Percentiles rank a stretch among this genome's conserved stretches.
Evolutionary conservation across 257 asterid genomes (phyloP).

Genomic region (Jacaranda mimosifolia): DNA sequence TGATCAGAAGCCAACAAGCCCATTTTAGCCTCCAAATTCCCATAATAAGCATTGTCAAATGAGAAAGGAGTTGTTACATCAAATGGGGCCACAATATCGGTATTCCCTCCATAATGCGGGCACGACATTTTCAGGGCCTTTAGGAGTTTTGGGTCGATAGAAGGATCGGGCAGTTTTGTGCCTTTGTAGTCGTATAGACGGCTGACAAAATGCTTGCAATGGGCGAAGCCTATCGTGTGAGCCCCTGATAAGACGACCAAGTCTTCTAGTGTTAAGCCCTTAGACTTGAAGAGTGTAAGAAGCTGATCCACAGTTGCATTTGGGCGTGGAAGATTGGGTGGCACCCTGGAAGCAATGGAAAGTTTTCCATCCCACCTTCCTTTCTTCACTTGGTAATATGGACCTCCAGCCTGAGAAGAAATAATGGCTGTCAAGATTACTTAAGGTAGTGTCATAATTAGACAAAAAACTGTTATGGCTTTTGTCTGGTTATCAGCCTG

Average conservation of each 20-base stretch:
- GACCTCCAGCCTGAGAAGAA: slow-evolving; percentile 77
- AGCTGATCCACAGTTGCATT: slow-evolving; percentile 73
- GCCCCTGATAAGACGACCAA: slow-evolving; percentile 91
- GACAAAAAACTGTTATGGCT: background rate
- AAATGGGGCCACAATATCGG: slow-evolving; percentile 81
- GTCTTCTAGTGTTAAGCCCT: slow-evolving; percentile 80
- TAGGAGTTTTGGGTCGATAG: slow-evolving; percentile 73
- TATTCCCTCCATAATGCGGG: slow-evolving; percentile 83
- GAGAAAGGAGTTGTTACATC: slow-evolving; percentile 92
- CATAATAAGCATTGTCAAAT: slow-evolving; percentile 89
- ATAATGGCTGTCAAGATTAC: background rate
- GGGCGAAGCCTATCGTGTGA: slow-evolving; percentile 92
- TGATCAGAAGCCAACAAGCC: slow-evolving; percentile 85
- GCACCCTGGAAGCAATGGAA: slow-evolving; percentile 76
- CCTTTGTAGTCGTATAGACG: slow-evolving; percentile 77
- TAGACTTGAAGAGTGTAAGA: slow-evolving; percentile 66
- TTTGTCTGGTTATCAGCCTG: background rate
- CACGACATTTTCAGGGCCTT: slow-evolving; percentile 89
- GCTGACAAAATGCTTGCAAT: slow-evolving; percentile 74
- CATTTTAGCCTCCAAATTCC: slow-evolving; percentile 80
- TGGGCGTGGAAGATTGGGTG: slow-evolving; percentile 72
- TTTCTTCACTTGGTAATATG: slow-evolving; percentile 86
- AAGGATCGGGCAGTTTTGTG: slow-evolving; percentile 69
- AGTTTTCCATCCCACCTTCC: slow-evolving; percentile 97
- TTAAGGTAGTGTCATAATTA: background rate